Conservation (phyloP, 2,329 filamentous ascomycete genomes). For the Botrytis tulipae region DNA sequence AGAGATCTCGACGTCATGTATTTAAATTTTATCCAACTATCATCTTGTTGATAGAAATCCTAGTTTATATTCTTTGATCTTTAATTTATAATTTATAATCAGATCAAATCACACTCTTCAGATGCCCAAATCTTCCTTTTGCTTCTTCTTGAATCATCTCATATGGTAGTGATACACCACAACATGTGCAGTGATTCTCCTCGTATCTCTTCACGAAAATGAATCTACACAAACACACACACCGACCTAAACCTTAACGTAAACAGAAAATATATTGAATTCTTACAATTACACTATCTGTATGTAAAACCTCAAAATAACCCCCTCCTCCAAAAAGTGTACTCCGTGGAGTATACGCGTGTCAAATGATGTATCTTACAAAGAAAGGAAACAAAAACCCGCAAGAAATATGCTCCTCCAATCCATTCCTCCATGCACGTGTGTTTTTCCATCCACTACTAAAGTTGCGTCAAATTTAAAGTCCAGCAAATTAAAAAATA, state of each 20-base stretch:
- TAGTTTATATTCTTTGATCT: not conserved
- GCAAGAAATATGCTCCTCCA: not conserved
- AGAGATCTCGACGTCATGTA: not conserved
- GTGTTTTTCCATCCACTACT: not conserved
- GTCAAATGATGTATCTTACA: not conserved
- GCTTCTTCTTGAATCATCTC: not conserved
- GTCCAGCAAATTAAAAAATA: not conserved
- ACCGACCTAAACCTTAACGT: not conserved
- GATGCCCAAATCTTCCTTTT: not conserved
- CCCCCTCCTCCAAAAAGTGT: not conserved
- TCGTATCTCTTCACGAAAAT: not conserved
- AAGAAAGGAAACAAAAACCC: not conserved
- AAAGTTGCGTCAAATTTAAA: not conserved
- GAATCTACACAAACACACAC: not conserved
- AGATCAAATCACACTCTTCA: not conserved
- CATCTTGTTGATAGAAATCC: not conserved
- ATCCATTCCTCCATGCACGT: not conserved
- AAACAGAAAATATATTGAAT: not conserved
- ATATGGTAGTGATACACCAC: not conserved
- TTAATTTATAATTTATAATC: not conserved
- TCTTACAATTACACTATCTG: conserved; percentile 6
- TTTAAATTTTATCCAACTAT: no score
- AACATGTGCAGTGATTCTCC: not conserved
- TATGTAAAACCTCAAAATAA: not conserved
- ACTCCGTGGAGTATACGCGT: not conserved